Base-by-base conservation (phyloP, 257 asterid species). In the Plantago major region DNA sequence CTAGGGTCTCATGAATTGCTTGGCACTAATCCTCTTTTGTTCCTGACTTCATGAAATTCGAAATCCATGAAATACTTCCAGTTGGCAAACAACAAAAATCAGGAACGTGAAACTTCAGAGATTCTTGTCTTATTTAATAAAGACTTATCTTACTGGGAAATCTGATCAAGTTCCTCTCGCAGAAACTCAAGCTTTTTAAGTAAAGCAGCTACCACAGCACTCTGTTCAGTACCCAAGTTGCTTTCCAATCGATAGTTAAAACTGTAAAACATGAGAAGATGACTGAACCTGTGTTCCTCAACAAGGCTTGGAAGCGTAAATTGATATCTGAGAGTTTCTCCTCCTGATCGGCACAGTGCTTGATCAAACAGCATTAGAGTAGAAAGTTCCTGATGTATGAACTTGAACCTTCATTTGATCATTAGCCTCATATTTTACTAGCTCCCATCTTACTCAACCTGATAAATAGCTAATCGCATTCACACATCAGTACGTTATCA, bases 41-140 rank as follows among this genome's bases (percentile, higher is more conserved):
- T 40, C 42, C 10, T 13, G 40, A 17, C 26, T 9, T 18, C 11
- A 55, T 55, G 22, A 52, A 38, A 10, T 10, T 3, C 19, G 2
- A 38, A 22, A 6, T 55, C 46, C 46, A 28, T 55, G 15, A 55
- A 40, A 42, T 52, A 51, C 22, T 51, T 52, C 42, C 54, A 55
- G 47, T 51, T 64, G 11, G 40, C n/a, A 11, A 64, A 0, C 22
- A 64, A 18, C 12, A 11, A 17, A 17, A 40, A 28, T n/a, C 51
- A 50, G 40, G 18, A 51, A 40, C 61, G 19, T 50, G 50, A 14
- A 26, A 18, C 33, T 55, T 10, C 11, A 46, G 61, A 37, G 22
- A 55, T n/a, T 28, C 14, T n/a, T 10, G 15, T 18, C 61, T 17
- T 8, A 55, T 14, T 37, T 46, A n/a, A 46, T 15, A 7, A 6